Base-by-base conservation (phyloP, 2,329 filamentous ascomycete genomes). In the Neopestalotiopsis sp. region DNA sequence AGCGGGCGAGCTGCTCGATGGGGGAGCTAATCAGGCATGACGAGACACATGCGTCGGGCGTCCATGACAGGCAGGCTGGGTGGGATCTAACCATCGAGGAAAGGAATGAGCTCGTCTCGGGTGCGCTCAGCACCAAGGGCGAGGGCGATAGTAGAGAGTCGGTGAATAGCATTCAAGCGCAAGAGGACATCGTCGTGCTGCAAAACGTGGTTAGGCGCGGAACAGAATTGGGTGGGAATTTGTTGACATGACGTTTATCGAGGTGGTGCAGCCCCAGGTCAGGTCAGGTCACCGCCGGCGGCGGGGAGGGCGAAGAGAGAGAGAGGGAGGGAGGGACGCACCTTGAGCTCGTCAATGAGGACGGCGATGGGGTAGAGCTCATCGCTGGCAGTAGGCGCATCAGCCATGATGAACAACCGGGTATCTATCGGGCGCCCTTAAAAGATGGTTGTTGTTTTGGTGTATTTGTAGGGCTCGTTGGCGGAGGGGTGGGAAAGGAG, bases 291-390 rank as follows among this genome's bases (percentile, higher is more conserved):
- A 64, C 61, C 45, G 42, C 64, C 24, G 45, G 45, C 45, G 45
- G 45, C 20, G 34, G 38, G 17, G 17, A 28, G 45, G 30, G 73
- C 69, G 74, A 76, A 28, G 45, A 14, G 73, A 70, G 74, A 76
- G 14, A 52, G 13, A 38, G 14, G n/a, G 45, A 52, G 45, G 45
- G 45, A 52, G 17, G 45, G 45, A 52, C 45, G 78, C 89, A 97
- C 95, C 94, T 98, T 99, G 79, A 99, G 89, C 90, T 99, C 96
- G 84, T 99, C 96, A 84, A 99, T 99, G 84, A 99, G 91, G 76
- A 99, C 96, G 80, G 97, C 96, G 87, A 99, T 99, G 82, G 96
- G 96, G 84, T 98, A 99, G 79, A 99, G 94, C 91, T 98, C 97
- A 85, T 99, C 96, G 83, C 92, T 97, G 86, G 95, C 91, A 84